Base-by-base conservation (phyloP, 1,284 basidiomycete species). In the Marasmius fiardii region DNA sequence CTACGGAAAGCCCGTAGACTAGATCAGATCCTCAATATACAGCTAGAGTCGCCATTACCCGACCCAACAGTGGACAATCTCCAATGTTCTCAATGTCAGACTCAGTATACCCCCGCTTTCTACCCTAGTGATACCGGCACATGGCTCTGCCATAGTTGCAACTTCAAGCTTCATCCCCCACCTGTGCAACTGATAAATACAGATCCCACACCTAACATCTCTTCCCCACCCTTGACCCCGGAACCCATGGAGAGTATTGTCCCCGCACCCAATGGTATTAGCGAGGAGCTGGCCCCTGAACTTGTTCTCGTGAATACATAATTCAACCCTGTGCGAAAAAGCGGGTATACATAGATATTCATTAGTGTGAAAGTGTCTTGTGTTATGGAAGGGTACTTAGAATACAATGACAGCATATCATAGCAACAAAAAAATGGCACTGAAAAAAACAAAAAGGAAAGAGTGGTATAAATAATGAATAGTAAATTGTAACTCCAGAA, bases 1-100 rank as follows among this genome's bases (percentile, higher is more conserved):
- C 79, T 95, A 39, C 88, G 93, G 55, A 95, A 95, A 71, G 93
- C 93, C 7, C 83, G 82, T 28, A 83, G 92, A 10, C 77, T 95
- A 18, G 93, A 95, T 68, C 74, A 75, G 24, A 77, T 90, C 49
- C 74, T 92, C 26, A 62, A 64, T 34, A 57, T 62, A 28, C 64
- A 60, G 5, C 33, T 14, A 23, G 62, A 63, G n/a, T 26, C 43
- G 16, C 35, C 56, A 7, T 28, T 28, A 12, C 47, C 63, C 1
- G 53, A 54, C 16, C 48, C 56, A 0, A 18, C 59, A 4, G 61
- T 65, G 23, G 51, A 55, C 7, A 63, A 67, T 1, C 58, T 61
- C 3, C 56, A 65, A 44, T 78, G 76, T 59, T 57, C 59, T 24
- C 33, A 60, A 21, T 78, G 76, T 55, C 35, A 57, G 16, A 77